Evolutionary conservation across 495 filamentous ascomycete species (phyloP), one percentile per base, ranked within the genome.

Genomic region (Choiromyces venosus): DNA sequence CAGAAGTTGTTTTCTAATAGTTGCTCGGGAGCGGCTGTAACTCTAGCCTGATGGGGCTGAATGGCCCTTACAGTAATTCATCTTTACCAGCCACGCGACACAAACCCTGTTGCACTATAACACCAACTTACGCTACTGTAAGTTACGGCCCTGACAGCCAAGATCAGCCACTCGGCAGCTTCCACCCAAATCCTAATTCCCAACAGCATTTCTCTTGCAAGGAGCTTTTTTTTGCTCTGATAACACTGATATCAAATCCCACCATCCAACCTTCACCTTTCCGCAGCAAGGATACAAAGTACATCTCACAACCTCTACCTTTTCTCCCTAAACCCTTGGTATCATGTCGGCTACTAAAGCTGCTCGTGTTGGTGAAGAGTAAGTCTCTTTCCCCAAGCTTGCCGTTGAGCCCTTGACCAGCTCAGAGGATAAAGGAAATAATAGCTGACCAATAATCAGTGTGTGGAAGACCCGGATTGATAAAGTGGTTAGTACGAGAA

Each of bases 311-410:
- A n/a, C 25, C 25, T 61, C 25, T 33, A 19, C 71, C 38, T 21
- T 64, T 29, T 37, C n/a, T 25, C 2, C 37, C 67, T 71, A 29
- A 39, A 73, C 61, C 29, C 56, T 35, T 69, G 12, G 21, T 36
- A 72, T 37, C 33, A 92, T 94, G 92, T 91, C 93, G 78, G 90
- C 93, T 66, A 90, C 88, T 46, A 97, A 97, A 86, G 92, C 93
- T 76, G 92, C 92, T 74, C 91, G 95, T 77, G 87, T 97, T 82
- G 95, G 95, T 81, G 95, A 99, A 90, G 96, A 99, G 95, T 98
- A 88, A 86, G 93, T 86, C 77, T 67, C 56, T 71, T 69, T 67
- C 67, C 75, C 61, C 70, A 74, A 70, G 68, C 64, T 65, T 37
- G 67, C 46, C 61, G 18, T 14, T 21, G 12, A 44, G 40, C 37